Percentiles rank a stretch among this genome's conserved stretches.
Conservation (phyloP, 176 grass and related monocot species). For the Paspalum notatum region DNA sequence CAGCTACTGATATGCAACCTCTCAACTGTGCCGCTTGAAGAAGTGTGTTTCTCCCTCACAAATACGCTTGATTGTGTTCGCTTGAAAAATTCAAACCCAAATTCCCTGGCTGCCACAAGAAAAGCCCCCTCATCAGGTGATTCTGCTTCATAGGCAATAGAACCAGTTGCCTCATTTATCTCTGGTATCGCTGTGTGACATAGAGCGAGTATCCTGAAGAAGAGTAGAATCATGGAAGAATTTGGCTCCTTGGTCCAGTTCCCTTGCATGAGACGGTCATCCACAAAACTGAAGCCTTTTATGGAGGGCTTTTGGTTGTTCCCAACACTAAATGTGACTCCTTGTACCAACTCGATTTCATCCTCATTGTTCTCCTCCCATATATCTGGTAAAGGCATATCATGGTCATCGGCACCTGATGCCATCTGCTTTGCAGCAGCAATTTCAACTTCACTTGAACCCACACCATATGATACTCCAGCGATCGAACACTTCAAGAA, state of each 20-base stretch:
- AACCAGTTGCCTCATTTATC: constrained; percentile 73
- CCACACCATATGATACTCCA: constrained; percentile 82
- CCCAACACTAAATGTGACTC: constrained; percentile 49
- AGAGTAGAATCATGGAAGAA: constrained; percentile 58
- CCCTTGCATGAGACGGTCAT: constrained; percentile 85
- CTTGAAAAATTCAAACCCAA: constrained; percentile 96
- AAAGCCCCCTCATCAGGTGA: constrained; percentile 97
- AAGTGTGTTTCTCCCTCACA: constrained; percentile 72
- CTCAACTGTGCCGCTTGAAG: constrained; percentile 59
- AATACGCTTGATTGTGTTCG: constrained; percentile 87
- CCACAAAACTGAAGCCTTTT: constrained; percentile 92
- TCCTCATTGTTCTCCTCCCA: constrained; percentile 65
- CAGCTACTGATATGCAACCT: constrained; percentile 60
- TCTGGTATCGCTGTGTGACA: constrained; percentile 96
- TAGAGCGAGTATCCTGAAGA: constrained; percentile 91
- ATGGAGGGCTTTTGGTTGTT: constrained; percentile 63
- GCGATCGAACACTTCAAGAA: constrained; percentile 98
- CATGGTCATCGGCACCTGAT: constrained; percentile 48
- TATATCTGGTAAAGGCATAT: constrained; percentile 48
- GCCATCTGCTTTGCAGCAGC: constrained; percentile 92
- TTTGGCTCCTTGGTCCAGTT: constrained; percentile 89
- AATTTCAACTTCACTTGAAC: constrained; percentile 90
- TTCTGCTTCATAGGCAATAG: constrained; percentile 91
- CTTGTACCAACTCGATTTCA: constrained; percentile 70
- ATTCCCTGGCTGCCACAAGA: constrained; percentile 96